Evolutionary conservation across 2,329 filamentous ascomycete species (phyloP).

Genomic region (Paecilomyces dactylethromorphus): DNA sequence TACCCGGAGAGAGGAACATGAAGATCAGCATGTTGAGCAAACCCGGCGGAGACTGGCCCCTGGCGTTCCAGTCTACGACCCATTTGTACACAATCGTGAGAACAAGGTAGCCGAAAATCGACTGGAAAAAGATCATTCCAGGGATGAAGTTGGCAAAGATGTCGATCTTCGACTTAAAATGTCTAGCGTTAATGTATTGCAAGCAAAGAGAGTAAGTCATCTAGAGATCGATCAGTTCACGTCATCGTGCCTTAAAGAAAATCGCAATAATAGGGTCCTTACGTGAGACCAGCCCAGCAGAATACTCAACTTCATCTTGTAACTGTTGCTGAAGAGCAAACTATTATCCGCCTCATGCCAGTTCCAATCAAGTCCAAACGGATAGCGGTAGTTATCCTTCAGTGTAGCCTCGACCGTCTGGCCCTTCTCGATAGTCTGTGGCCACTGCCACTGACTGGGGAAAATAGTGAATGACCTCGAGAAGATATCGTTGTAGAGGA

Average conservation of each 20-base stretch:
- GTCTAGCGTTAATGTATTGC: conserved; percentile 84
- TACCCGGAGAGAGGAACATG: conserved; percentile 93
- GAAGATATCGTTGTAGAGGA: conserved; percentile 97
- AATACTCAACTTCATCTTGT: conserved; percentile 99
- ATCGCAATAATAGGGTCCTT: conserved; percentile 14
- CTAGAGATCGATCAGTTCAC: conserved; percentile 18
- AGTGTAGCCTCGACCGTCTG: conserved; percentile 61
- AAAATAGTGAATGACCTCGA: conserved; percentile 89
- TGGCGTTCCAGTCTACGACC: conserved; percentile 76
- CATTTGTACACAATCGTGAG: conserved; percentile 96
- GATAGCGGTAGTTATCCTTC: conserved; percentile 74
- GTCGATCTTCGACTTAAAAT: conserved; percentile 92
- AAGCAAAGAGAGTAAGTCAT: conserved; percentile 98
- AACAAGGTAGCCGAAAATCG: conserved; percentile 94
- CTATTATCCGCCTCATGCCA: conserved; percentile 97
- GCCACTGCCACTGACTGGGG: conserved; percentile 83
- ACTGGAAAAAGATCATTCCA: conserved; percentile 99
- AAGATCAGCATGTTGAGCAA: conserved; percentile 98
- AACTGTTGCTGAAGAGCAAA: conserved; percentile 92
- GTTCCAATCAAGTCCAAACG: conserved; percentile 90
- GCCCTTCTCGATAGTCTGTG: conserved; percentile 59
- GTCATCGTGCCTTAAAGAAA: background rate
- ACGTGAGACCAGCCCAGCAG: conserved; percentile 88
- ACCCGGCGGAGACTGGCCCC: conserved; percentile 66
- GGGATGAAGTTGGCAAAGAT: conserved; percentile 97